Percentiles rank a stretch among this genome's conserved stretches.
Conservation (phyloP, 257 asterid species). For the Eucommia ulmoides region DNA sequence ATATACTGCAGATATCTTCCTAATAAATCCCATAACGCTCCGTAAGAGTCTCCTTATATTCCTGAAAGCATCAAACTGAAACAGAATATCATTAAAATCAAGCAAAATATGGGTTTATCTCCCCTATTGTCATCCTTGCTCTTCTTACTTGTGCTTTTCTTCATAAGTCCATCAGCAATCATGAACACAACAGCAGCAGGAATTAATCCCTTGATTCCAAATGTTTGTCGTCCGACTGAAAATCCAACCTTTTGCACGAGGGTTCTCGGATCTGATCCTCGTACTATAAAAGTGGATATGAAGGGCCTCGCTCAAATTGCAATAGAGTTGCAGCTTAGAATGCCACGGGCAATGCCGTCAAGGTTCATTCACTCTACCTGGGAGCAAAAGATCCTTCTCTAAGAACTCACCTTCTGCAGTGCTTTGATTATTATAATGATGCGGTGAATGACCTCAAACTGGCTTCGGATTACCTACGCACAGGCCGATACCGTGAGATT, state of each 20-base stretch:
- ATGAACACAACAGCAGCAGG: background rate
- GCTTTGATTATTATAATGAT: background rate
- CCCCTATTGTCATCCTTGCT: background rate
- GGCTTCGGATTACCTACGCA: background rate
- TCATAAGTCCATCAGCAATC: background rate
- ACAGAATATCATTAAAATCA: too few species aligned
- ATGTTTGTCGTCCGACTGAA: background rate
- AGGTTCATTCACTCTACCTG: background rate
- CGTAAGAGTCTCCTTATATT: too few species aligned
- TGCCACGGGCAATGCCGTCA: background rate
- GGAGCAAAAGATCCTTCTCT: too few species aligned
- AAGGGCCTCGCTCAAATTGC: background rate
- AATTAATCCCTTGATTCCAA: background rate
- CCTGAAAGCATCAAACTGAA: too few species aligned
- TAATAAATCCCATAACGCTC: too few species aligned
- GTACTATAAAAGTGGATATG: background rate
- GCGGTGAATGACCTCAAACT: background rate
- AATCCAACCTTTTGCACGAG: background rate
- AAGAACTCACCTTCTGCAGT: background rate
- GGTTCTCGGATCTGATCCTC: background rate
- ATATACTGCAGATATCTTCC: too few species aligned
- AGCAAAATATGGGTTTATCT: too few species aligned
- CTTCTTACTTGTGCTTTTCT: background rate
- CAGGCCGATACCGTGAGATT: background rate
- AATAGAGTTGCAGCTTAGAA: background rate